Percentiles rank a stretch among this genome's conserved stretches.
phyloP scores from a whole-genome alignment of 2,329 filamentous ascomycete genomes.

The Bertia moriformis region DNA sequence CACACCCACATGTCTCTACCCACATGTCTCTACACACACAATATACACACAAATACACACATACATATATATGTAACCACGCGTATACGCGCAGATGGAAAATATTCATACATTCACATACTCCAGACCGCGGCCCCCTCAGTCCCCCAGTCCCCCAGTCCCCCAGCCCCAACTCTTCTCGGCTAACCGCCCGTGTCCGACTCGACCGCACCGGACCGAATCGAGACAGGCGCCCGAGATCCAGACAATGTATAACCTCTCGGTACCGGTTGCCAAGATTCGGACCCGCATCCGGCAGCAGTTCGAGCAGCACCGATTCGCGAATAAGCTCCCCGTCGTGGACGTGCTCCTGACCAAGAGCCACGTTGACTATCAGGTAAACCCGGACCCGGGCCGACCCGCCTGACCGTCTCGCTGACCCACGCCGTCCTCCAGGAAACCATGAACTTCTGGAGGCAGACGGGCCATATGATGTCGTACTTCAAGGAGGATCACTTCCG shows the following conservation, averaged over 20 bases:
- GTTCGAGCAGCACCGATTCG: conserved; percentile 89
- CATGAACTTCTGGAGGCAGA: conserved; percentile 98
- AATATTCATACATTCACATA: too few species aligned
- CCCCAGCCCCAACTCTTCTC: background rate
- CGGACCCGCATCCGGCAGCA: conserved; percentile 91
- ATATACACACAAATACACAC: too few species aligned
- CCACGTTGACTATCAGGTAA: conserved; percentile 84
- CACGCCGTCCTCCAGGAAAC: conserved; percentile 57
- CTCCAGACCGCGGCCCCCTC: too few species aligned
- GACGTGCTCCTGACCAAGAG: conserved; percentile 86
- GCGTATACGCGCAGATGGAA: too few species aligned
- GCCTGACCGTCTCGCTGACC: background rate
- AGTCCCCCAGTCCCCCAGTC: too few species aligned
- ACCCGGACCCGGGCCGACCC: conserved; percentile 3
- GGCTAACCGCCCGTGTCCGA: conserved; percentile 4
- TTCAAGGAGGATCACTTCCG: conserved; percentile 73
- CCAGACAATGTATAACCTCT: conserved; percentile 90
- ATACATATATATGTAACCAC: too few species aligned
- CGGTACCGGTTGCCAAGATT: conserved; percentile 72
- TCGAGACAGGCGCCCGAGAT: conserved; percentile 72
- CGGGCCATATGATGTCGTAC: conserved; percentile 89
- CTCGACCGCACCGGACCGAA: conserved; percentile 6
- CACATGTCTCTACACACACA: too few species aligned
- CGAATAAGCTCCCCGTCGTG: conserved; percentile 73
- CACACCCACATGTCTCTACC: too few species aligned